These are phyloP conservation scores for Cercospora sp. DNA, from an alignment of 2,329 filamentous ascomycete species.

Conservation along the genomic window DNA sequence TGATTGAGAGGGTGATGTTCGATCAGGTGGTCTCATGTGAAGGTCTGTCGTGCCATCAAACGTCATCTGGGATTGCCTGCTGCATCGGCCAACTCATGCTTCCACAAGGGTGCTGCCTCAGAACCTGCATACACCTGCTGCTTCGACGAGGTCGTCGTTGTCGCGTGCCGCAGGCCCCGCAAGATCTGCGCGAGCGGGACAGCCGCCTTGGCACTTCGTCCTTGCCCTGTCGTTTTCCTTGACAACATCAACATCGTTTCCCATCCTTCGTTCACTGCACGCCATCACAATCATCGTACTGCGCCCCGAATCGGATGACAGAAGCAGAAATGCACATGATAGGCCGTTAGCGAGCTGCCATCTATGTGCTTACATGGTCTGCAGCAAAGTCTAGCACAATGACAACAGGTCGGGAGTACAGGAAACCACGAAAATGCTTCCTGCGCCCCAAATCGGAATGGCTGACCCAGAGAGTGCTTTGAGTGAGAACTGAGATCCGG, in stretches of 20 bases:
- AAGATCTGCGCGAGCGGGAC: neutral
- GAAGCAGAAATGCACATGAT: no score
- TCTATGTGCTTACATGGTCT: no score
- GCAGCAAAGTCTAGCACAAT: no score
- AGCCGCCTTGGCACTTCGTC: neutral
- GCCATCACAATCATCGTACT: neutral
- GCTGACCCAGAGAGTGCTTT: no score
- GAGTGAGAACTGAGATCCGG: no score
- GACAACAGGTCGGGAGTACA: no score
- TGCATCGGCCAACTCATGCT: neutral
- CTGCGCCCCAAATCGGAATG: neutral
- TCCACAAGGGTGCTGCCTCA: neutral
- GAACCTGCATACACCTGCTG: neutral
- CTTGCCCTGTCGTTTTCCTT: neutral
- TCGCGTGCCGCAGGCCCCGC: neutral
- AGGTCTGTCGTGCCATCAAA: neutral
- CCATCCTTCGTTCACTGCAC: neutral
- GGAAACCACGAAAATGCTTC: neutral
- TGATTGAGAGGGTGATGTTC: neutral
- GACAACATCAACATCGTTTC: neutral
- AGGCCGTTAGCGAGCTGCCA: no score
- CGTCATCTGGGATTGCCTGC: neutral
- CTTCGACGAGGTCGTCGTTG: neutral
- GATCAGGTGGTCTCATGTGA: neutral
- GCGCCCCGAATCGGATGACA: no score